A percentile compares a stretch with the other conserved stretches of the same genome.
These are phyloP conservation scores for Medicago lupulina DNA, from an alignment of 306 rosid genomes.

Conservation along the genomic window DNA sequence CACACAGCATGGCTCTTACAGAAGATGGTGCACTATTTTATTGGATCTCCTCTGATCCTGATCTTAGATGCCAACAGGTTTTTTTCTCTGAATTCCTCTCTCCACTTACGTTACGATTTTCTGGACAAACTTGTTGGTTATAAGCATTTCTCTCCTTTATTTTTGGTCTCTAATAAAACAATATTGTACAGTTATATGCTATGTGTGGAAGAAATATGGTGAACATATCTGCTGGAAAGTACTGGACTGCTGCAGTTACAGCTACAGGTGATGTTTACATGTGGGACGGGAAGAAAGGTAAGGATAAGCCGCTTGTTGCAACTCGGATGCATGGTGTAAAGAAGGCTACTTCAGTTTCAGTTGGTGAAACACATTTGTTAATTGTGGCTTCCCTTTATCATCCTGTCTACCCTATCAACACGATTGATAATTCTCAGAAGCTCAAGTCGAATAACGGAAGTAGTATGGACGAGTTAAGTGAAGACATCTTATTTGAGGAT, in stretches of 20 bases:
- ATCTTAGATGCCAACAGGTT: slow-evolving; percentile 93
- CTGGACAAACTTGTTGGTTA: slow-evolving; percentile 23
- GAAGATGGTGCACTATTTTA: slow-evolving; percentile 91
- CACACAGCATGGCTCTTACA: slow-evolving; percentile 79
- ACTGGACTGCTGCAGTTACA: slow-evolving; percentile 88
- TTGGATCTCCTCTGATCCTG: slow-evolving; percentile 93
- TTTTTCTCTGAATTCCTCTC: slow-evolving; percentile 24
- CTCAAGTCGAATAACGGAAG: slow-evolving; percentile 48
- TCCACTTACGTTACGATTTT: slow-evolving; percentile 14
- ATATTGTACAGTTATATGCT: slow-evolving; percentile 59
- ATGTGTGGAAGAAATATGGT: slow-evolving; percentile 74
- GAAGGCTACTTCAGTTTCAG: slow-evolving; percentile 87
- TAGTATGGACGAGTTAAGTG: slow-evolving; percentile 66
- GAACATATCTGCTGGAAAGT: slow-evolving; percentile 88
- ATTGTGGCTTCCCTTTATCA: slow-evolving; percentile 84
- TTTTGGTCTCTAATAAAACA: not conserved
- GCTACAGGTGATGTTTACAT: slow-evolving; percentile 85
- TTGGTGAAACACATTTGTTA: slow-evolving; percentile 90
- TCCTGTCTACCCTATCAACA: slow-evolving; percentile 61
- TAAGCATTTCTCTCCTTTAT: not conserved
- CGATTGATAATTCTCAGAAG: slow-evolving; percentile 50
- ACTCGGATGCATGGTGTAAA: slow-evolving; percentile 83
- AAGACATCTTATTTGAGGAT: slow-evolving; percentile 70
- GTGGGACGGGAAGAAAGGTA: slow-evolving; percentile 94
- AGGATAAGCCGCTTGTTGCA: slow-evolving; percentile 76